Conservation (phyloP, 805 yeast species). For the Dipodascus geniculatus region DNA sequence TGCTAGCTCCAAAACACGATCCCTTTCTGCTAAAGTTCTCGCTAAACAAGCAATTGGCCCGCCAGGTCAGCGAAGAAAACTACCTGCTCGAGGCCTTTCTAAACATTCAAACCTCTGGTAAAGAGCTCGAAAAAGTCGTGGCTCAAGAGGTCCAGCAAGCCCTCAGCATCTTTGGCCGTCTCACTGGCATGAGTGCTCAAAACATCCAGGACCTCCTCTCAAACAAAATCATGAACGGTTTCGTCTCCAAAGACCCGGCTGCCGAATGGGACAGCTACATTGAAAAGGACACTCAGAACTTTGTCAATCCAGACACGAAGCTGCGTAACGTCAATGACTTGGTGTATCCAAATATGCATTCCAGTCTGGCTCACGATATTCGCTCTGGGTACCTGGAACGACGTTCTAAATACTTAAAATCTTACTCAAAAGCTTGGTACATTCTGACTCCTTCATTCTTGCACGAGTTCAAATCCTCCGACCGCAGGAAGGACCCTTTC, state of each 20-base stretch:
- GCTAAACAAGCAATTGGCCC: constrained; percentile 66
- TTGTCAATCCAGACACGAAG: constrained; percentile 51
- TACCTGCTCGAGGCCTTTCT: constrained; percentile 79
- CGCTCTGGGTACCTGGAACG: constrained; percentile 78
- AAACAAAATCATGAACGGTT: constrained; percentile 60
- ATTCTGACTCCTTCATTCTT: constrained; percentile 79
- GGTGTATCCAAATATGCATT: constrained; percentile 53
- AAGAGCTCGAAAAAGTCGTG: constrained; percentile 79
- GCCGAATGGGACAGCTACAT: constrained; percentile 87
- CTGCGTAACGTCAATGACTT: constrained; percentile 52
- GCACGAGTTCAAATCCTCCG: constrained; percentile 81
- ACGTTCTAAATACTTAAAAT: constrained; percentile 80
- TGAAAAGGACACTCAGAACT: constrained; percentile 49
- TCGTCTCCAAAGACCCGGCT: constrained; percentile 64
- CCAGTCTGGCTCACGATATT: constrained; percentile 55
- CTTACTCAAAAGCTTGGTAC: constrained; percentile 85
- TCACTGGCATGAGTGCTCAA: constrained; percentile 36
- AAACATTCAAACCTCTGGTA: constrained; percentile 79
- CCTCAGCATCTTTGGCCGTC: constrained; percentile 55
- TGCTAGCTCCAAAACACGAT: constrained; percentile 47
- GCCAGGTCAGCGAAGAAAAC: constrained; percentile 74
- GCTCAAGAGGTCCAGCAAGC: constrained; percentile 79
- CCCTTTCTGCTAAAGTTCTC: constrained; percentile 67
- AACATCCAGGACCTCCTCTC: constrained; percentile 37
- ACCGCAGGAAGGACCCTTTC: constrained; percentile 65